Conservation (phyloP, 257 asterid genomes). For the Phtheirospermum japonicum region DNA sequence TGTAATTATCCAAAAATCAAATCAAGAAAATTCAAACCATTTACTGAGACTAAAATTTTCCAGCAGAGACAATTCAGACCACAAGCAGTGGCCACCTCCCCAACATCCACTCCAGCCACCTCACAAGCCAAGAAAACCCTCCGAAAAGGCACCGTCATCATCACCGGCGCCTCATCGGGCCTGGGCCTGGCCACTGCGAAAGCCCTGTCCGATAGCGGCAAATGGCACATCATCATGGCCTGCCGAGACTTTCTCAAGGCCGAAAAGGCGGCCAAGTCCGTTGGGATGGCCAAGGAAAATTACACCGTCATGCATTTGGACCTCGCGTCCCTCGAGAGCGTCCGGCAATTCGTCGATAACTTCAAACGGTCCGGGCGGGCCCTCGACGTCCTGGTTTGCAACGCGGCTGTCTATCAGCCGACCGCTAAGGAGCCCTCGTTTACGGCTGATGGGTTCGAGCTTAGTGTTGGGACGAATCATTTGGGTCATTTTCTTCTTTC, state of each 20-base stretch:
- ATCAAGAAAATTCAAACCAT: not conserved
- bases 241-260: slow-evolving; percentile 89
- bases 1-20: not conserved
- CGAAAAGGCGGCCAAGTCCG: slow-evolving; percentile 75
- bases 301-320: slow-evolving; percentile 85
- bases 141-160: slow-evolving; percentile 61
- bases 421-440: slow-evolving; percentile 77
- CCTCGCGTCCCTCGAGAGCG: slow-evolving; percentile 81
- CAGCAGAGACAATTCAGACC: slow-evolving; percentile 51
- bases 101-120: slow-evolving; percentile 45
- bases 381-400: slow-evolving; percentile 79
- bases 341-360: slow-evolving; percentile 72
- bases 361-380: slow-evolving; percentile 60
- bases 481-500: slow-evolving; percentile 87
- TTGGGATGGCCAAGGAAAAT: slow-evolving; percentile 67
- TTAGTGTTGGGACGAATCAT: slow-evolving; percentile 89
- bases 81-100: slow-evolving; percentile 56
- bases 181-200: slow-evolving; percentile 87
- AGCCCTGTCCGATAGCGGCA: slow-evolving; percentile 74
- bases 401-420: slow-evolving; percentile 85
- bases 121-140: slow-evolving; percentile 64
- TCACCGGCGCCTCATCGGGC: slow-evolving; percentile 91
- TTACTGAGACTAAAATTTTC: not conserved
- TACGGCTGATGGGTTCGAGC: slow-evolving; percentile 88
- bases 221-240: slow-evolving; percentile 91